Evolutionary conservation across 1,284 basidiomycete genomes (phyloP), one percentile per base, ranked within the genome.

Genomic region (Boletus subluridellus): DNA sequence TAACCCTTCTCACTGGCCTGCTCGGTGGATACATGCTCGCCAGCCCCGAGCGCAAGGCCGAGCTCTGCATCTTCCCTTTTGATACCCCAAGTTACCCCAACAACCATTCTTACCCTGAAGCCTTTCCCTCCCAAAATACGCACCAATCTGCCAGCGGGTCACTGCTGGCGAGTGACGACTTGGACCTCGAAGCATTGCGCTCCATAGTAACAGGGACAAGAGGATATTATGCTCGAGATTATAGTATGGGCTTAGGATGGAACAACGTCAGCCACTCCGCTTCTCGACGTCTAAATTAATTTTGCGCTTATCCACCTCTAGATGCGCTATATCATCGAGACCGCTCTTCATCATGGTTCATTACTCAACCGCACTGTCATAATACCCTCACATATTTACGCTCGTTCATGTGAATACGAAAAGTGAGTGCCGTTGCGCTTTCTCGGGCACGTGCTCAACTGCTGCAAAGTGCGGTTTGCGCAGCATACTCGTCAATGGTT

Each of bases 291-390:
- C 17, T 42, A 37, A 14, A 15, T 48, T 52, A 1, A 21, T 21
- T 21, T 3, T 45, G 52, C 46, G 12, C 63, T 69, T 14, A 70
- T 28, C 28, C 12, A 1, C 37, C 9, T 45, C 56, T 46, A 76
- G 76, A 71, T 76, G 65, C 73, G 75, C 24, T 77, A 77, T 57
- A 76, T 76, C 54, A 71, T 78, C 54, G 78, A 78, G 55, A 69
- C 77, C 5, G 70, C 77, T 6, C 57, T 80, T 17, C 46, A 73
- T 32, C 76, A 79, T 21, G 77, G 75, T 28, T 62, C 63, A 26
- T 63, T 79, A 12, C 64, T 77, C 26, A 73, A 73, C 45, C 72
- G 77, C 39, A 77, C 75, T 0, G 70, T 73, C 28, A 62, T 78
- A 41, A 58, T 80, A 49, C 77, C 77, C 5, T 71, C 75, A 5